Evolutionary conservation across 441 rosid genomes (phyloP).

Genomic region (Sinapis alba): DNA sequence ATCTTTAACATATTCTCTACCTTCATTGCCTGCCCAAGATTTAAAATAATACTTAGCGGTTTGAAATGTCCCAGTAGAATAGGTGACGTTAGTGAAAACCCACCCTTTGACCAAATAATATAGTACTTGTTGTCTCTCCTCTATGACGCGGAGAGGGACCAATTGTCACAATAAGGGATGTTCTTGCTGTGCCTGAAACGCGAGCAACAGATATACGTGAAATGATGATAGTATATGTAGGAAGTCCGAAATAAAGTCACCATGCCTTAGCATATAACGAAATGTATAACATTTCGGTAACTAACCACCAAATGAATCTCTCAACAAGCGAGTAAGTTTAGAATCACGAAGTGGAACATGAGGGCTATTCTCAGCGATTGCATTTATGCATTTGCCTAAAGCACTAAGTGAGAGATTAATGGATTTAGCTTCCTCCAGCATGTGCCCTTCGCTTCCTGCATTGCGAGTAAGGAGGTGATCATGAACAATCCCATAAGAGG

Average conservation of each 20-base stretch:
- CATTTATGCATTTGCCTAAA: constrained; percentile 97
- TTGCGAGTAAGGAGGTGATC: constrained; percentile 29
- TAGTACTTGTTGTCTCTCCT: constrained; percentile 99
- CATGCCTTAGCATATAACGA: constrained; percentile 4
- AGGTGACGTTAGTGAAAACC: constrained; percentile 28
- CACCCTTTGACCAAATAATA: constrained; percentile 98
- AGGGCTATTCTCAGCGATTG: constrained; percentile 93
- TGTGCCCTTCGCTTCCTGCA: constrained; percentile 99
- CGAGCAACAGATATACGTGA: constrained; percentile 19
- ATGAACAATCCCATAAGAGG: constrained; percentile 21
- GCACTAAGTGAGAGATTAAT: constrained; percentile 99
- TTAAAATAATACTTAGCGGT: background rate
- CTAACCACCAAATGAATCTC: constrained; percentile 99
- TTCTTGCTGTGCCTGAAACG: constrained; percentile 91
- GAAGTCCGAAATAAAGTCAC: constrained; percentile 5
- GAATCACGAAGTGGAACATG: constrained; percentile 99
- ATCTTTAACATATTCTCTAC: constrained; percentile 98
- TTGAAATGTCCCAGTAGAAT: constrained; percentile 1
- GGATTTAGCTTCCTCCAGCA: constrained; percentile 97
- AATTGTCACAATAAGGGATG: constrained; percentile 90
- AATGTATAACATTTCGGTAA: constrained; percentile 24
- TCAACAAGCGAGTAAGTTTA: constrained; percentile 91
- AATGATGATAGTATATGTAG: constrained; percentile 2
- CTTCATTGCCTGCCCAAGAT: constrained; percentile 86
- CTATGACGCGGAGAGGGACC: constrained; percentile 99